Evolutionary conservation across 208 protist species (phyloP).

Genomic region (Leishmania lainsoni): DNA sequence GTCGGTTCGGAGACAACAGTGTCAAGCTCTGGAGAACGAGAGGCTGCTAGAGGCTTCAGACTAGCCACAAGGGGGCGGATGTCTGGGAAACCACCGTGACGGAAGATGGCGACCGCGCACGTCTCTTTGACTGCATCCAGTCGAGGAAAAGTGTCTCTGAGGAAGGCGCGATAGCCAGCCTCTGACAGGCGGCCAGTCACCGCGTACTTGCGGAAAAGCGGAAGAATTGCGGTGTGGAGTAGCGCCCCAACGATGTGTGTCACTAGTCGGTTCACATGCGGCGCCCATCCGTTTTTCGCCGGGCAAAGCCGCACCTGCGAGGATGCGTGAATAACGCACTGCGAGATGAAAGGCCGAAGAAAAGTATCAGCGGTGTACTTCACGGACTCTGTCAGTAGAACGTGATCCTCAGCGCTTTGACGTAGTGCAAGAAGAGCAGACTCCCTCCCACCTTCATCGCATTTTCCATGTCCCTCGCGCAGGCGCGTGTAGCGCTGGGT

Average conservation of each 20-base stretch:
- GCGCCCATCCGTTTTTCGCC: constrained; percentile 62
- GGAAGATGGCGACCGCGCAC: constrained; percentile 63
- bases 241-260: constrained; percentile 65
- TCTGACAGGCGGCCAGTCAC: constrained; percentile 48
- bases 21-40: constrained; percentile 3
- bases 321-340: constrained; percentile 51
- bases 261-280: constrained; percentile 64
- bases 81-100: constrained; percentile 60
- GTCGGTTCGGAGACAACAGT: constrained; percentile 9
- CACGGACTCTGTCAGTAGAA: constrained; percentile 66
- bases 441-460: constrained; percentile 18
- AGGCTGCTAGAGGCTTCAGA: background rate
- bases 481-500: constrained; percentile 42
- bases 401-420: constrained; percentile 72
- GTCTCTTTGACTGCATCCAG: constrained; percentile 54
- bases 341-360: constrained; percentile 62
- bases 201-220: constrained; percentile 68
- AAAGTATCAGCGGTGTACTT: constrained; percentile 60
- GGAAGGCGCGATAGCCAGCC: constrained; percentile 54
- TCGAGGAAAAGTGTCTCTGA: constrained; percentile 52
- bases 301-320: constrained; percentile 60
- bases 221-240: constrained; percentile 48
- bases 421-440: constrained; percentile 41
- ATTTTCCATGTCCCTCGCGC: constrained; percentile 19
- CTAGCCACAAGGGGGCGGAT: constrained; percentile 40